Evolutionary conservation across 2,329 filamentous ascomycete species (phyloP), one percentile per base, ranked within the genome.

Genomic region (Sordariomycetes sp.): DNA sequence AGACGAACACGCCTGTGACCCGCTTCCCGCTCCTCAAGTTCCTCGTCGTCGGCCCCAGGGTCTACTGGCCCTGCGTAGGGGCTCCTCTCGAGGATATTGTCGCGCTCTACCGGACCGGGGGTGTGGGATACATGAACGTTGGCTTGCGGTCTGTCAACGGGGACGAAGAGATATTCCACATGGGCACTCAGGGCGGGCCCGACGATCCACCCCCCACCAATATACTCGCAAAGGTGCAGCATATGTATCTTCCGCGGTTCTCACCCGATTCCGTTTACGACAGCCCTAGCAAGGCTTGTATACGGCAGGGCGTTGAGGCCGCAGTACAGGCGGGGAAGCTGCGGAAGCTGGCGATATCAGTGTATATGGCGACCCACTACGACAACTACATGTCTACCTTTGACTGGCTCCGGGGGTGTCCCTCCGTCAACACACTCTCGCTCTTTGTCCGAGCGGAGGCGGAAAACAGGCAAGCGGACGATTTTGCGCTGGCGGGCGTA

Each of bases 331-430:
- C 61, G 1, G 64, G 66, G 24, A 69, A 64, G 16, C 63, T 75
- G 3, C 63, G 67, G 34, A 68, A 68, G 0, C 64, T 74, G 16
- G 72, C 73, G 58, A 65, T 74, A 20, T 66, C 69, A 2, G 74
- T 74, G 58, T 70, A 69, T 1, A 62, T 66, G 1, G 65, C 67
- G 2, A 37, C 60, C 20, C 54, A 66, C 34, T 58, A 64, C 14
- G 63, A 60, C 12, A 58, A 65, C 16, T 68, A 72, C 57, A 62
- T 75, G 14, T 55, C 63, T 18, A 62, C 64, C 1, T 69, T 70
- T 59, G 61, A 60, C 7, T 76, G 73, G 72, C 64, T 75, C 2
- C 64, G 66, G 16, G 72, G 72, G 40, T 63, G 66, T 1, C 50
- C 63, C 22, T 69, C 65, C 2, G 70, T 76, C 32, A 66, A 61